A percentile compares a stretch with the other conserved stretches of the same genome.
These are phyloP conservation scores for Phytophthora sp. DNA, from an alignment of 352 stramenopile genomes.

Conservation along the genomic window DNA sequence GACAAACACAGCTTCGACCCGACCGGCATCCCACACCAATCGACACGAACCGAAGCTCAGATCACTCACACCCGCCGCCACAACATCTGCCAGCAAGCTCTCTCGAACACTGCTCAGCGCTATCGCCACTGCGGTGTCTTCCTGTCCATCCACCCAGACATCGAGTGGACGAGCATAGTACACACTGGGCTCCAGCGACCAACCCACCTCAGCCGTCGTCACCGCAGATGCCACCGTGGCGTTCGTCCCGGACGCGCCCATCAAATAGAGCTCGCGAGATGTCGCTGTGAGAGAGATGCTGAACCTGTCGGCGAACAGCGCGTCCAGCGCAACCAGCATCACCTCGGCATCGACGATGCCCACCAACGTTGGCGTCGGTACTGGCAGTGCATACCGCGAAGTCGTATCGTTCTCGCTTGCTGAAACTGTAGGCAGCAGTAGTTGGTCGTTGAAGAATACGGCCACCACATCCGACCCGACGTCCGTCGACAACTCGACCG, in stretches of 20 bases:
- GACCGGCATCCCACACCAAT: constrained; percentile 7
- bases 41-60: constrained; percentile 18
- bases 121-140: constrained; percentile 12
- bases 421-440: constrained; percentile 1
- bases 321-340: constrained; percentile 17
- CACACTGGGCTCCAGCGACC: constrained; percentile 9
- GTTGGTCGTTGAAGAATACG: constrained; percentile 27
- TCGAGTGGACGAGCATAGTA: constrained; percentile 18
- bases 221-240: constrained; percentile 15
- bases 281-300: constrained; percentile 19
- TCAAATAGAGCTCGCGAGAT: constrained; percentile 31
- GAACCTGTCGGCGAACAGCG: constrained; percentile 6
- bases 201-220: constrained; percentile 19
- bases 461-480: constrained; percentile 3
- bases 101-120: constrained; percentile 16
- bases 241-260: constrained; percentile 6
- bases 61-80: neutral
- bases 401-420: neutral
- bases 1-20: constrained; percentile 18
- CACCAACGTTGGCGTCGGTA: constrained; percentile 6
- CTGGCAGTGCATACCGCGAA: constrained; percentile 14
- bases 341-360: constrained; percentile 22
- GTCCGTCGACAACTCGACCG: constrained; percentile 8
- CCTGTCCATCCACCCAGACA: constrained; percentile 19
- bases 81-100: neutral